Evolutionary conservation across 2,329 filamentous ascomycete genomes (phyloP), one percentile per base, ranked within the genome.

Genomic region (Lizonia empirigonia): DNA sequence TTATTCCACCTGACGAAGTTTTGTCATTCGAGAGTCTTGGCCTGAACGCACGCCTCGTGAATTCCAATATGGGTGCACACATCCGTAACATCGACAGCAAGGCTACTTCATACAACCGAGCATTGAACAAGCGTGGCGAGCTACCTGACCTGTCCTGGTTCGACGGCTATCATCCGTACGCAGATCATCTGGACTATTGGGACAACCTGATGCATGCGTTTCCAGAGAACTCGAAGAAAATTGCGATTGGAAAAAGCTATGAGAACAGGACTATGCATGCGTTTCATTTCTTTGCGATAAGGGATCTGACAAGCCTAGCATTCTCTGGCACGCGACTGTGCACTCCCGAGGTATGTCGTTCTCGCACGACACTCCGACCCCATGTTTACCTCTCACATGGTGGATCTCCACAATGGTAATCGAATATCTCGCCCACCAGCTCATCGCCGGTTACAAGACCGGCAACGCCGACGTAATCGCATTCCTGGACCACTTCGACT

Each of bases 41-140:
- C 3, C 60, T 77, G 34, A 63, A 70, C n/a, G 59, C 59, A 5
- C 65, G 71, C 32, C 58, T 75, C 10, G 73, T 80, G 67, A 76
- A 79, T 52, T 67, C 72, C 12, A 70, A 80, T 56, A 64, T 80
- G 20, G 77, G 77, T 19, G 62, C 62, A 7, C 72, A 74, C 8
- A 80, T 80, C 53, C 63, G 65, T 5, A 42, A 52, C 5, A 59
- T 54, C 12, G 55, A 63, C 4, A 44, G 29, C 39, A 60, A 55
- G 24, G n/a, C 41, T 8, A 13, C 32, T 1, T 22, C 54, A 6
- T 65, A 62, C 36, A 56, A 50, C 12, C 55, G 56, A 12, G 40
- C 26, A 2, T 19, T 63, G 12, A 52, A 60, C 19, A 59, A 58
- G 39, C 50, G 56, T 23, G 69, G 67, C 15, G 76, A 79, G 47